A percentile compares a stretch with the other conserved stretches of the same genome.
These are phyloP conservation scores for Bondarzewia mesenterica DNA, from an alignment of 1,284 basidiomycete species.

Conservation along the genomic window DNA sequence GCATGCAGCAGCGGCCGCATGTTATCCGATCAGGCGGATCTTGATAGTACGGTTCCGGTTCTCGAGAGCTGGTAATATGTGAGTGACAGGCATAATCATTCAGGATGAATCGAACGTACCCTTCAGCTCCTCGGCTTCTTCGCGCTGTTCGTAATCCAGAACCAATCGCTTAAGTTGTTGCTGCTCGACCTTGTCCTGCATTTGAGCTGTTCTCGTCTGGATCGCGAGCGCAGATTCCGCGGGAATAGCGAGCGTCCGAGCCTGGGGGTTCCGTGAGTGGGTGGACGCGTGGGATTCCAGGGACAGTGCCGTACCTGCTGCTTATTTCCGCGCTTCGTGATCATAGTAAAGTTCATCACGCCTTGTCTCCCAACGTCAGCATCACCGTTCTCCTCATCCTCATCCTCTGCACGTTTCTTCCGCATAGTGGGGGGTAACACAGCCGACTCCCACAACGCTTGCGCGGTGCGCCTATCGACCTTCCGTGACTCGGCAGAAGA, in stretches of 20 bases:
- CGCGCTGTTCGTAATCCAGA: slow-evolving; percentile 77
- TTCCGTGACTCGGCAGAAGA: slow-evolving; percentile 76
- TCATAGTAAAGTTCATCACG: slow-evolving; percentile 89
- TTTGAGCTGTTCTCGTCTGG: slow-evolving; percentile 83
- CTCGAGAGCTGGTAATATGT: slow-evolving; percentile 45
- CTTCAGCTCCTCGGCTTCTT: slow-evolving; percentile 74
- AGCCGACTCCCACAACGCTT: slow-evolving; percentile 82
- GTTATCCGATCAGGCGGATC: slow-evolving; percentile 15
- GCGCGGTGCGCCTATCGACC: slow-evolving; percentile 76
- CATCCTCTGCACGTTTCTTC: slow-evolving; percentile 54
- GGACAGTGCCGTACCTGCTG: slow-evolving; percentile 58
- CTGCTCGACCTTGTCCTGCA: slow-evolving; percentile 90
- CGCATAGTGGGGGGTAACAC: slow-evolving; percentile 58
- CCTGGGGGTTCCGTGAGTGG: slow-evolving; percentile 33
- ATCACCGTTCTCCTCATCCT: slow-evolving; percentile 26
- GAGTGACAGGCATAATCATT: neutral
- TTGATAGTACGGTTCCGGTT: slow-evolving; percentile 41
- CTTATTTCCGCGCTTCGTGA: slow-evolving; percentile 92
- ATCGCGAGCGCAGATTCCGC: slow-evolving; percentile 80
- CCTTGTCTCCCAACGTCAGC: slow-evolving; percentile 27
- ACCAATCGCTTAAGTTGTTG: slow-evolving; percentile 94
- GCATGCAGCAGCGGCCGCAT: too few relatives aligned
- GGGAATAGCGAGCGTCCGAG: slow-evolving; percentile 81
- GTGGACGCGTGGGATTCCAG: neutral
- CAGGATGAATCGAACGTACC: slow-evolving; percentile 31